Conservation (phyloP, 257 asterid genomes). For the Plantago major region DNA sequence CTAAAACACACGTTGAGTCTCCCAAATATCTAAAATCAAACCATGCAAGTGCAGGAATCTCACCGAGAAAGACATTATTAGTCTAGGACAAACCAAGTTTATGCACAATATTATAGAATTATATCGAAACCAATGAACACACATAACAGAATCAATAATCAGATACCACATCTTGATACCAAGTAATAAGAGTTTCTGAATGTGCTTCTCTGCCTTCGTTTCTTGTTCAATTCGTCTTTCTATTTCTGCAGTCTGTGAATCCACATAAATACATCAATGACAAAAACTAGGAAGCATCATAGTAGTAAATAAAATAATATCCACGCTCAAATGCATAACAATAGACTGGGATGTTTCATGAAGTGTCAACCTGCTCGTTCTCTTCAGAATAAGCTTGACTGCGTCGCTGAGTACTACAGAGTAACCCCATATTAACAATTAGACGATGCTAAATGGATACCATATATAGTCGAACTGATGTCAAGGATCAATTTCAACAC, state of each 20-base stretch:
- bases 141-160: constrained; percentile 12
- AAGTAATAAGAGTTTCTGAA: constrained; percentile 91
- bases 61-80: no score
- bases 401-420: constrained; percentile 84
- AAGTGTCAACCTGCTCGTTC: constrained; percentile 64
- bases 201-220: constrained; percentile 92
- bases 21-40: no score
- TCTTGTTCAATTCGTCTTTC: constrained; percentile 97
- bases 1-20: no score
- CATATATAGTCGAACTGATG: constrained; percentile 32
- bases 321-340: not conserved
- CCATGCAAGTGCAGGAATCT: no score
- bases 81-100: not conserved
- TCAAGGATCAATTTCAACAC: constrained; percentile 29
- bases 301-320: constrained; percentile 13
- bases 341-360: constrained; percentile 6
- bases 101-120: not conserved
- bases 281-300: constrained; percentile 4
- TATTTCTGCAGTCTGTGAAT: constrained; percentile 83
- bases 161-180: constrained; percentile 43
- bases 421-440: constrained; percentile 67
- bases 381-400: constrained; percentile 75
- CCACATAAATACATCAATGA: constrained; percentile 1
- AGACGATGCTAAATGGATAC: constrained; percentile 42
- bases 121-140: constrained; percentile 1